These are phyloP conservation scores for Naganishia albida DNA, from an alignment of 1,284 basidiomycete species.

Conservation along the genomic window DNA sequence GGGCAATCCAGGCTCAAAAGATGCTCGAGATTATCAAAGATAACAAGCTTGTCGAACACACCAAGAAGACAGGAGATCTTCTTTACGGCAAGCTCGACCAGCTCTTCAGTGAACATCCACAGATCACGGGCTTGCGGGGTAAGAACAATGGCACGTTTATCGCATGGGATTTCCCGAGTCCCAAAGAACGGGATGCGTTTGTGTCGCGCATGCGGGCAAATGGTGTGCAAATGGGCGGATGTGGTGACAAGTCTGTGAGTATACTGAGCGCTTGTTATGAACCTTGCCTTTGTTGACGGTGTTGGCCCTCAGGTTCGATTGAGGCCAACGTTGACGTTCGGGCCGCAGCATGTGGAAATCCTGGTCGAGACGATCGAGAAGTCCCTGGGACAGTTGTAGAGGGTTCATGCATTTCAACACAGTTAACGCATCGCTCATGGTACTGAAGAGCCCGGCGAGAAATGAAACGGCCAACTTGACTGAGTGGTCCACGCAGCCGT, in stretches of 20 bases:
- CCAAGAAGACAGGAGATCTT: slow-evolving; percentile 49
- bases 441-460: no score
- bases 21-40: slow-evolving; percentile 57
- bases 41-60: slow-evolving; percentile 52
- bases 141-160: slow-evolving; percentile 58
- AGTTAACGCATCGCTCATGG: no score
- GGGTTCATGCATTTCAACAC: no score
- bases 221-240: slow-evolving; percentile 54
- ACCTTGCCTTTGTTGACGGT: no score
- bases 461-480: no score
- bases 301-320: slow-evolving; percentile 57
- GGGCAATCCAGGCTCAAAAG: slow-evolving; percentile 58
- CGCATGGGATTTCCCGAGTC: slow-evolving; percentile 55
- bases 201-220: slow-evolving; percentile 53
- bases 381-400: slow-evolving; percentile 44
- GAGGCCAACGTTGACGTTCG: slow-evolving; percentile 59
- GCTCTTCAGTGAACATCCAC: slow-evolving; percentile 33
- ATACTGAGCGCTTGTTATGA: no score
- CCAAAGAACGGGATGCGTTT: slow-evolving; percentile 54
- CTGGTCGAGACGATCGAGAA: slow-evolving; percentile 50
- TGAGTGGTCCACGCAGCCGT: no score
- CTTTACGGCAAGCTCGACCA: slow-evolving; percentile 47
- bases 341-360: slow-evolving; percentile 54
- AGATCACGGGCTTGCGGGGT: slow-evolving; percentile 53
- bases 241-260: slow-evolving; percentile 32